A percentile compares a stretch with the other conserved stretches of the same genome.
phyloP scores from a whole-genome alignment of 2,329 filamentous ascomycete genomes.

The Pochonia chlamydosporia region DNA sequence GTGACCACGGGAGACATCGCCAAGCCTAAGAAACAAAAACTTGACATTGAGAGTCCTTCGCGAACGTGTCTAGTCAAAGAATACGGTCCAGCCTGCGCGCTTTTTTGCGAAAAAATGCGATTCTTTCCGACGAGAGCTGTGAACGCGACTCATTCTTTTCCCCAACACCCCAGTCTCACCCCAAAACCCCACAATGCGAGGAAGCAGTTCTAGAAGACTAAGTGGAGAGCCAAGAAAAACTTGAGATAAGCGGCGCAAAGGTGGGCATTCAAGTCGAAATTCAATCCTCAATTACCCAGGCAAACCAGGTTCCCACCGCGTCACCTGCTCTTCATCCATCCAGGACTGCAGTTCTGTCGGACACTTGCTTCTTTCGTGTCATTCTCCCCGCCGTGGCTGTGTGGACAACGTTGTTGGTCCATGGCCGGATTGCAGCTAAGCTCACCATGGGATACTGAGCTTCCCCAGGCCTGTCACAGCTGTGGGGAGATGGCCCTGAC shows the following conservation, averaged over 20 bases:
- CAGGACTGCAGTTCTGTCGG: too few relatives aligned
- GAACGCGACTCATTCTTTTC: not conserved
- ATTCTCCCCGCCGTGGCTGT: not conserved
- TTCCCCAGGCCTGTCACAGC: too few relatives aligned
- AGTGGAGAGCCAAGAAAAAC: constrained; percentile 1
- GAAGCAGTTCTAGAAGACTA: not conserved
- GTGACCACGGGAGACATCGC: too few relatives aligned
- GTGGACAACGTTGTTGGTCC: not conserved
- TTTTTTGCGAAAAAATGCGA: not conserved
- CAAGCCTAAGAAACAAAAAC: too few relatives aligned
- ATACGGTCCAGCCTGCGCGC: not conserved
- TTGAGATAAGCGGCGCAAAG: constrained; percentile 3
- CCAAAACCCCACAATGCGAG: not conserved
- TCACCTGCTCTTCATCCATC: too few relatives aligned
- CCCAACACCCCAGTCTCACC: not conserved
- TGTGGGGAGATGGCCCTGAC: too few relatives aligned
- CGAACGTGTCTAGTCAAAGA: not conserved
- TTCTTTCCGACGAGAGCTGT: not conserved
- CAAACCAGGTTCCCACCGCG: too few relatives aligned
- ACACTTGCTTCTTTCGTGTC: not conserved
- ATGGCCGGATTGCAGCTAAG: too few relatives aligned
- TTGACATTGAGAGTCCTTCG: too few relatives aligned
- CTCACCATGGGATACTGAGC: too few relatives aligned
- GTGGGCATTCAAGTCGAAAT: not conserved
- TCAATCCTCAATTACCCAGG: too few relatives aligned